These are phyloP conservation scores for Aspergillus fijiensis DNA, from an alignment of 2,329 filamentous ascomycete species.

Conservation along the genomic window DNA sequence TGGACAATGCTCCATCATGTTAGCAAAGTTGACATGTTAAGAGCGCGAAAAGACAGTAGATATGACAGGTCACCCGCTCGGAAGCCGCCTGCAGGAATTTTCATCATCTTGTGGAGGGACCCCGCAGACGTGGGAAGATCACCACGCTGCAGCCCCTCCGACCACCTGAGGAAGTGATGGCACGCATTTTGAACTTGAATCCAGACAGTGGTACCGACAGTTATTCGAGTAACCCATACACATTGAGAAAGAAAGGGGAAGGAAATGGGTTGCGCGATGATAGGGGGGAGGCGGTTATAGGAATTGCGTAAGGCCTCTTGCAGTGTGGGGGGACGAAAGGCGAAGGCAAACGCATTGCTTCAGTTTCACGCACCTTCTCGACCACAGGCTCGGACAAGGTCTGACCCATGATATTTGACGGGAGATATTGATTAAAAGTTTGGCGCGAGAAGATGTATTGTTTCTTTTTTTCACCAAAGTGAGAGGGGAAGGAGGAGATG, in stretches of 20 bases:
- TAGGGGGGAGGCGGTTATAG: conserved; percentile 9
- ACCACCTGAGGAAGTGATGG: not conserved
- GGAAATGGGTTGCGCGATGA: conserved; percentile 4
- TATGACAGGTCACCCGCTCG: conserved; percentile 11
- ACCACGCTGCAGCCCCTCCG: conserved; percentile 8
- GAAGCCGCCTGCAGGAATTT: conserved; percentile 15
- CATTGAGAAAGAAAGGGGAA: conserved; percentile 2
- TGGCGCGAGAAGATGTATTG: not conserved
- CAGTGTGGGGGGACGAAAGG: conserved; percentile 27
- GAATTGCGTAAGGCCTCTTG: conserved; percentile 23
- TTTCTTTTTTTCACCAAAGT: not conserved
- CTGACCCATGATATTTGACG: conserved; percentile 77
- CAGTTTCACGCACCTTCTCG: conserved; percentile 76
- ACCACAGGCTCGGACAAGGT: conserved; percentile 98
- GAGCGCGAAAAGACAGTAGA: conserved; percentile 1
- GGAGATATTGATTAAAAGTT: not conserved
- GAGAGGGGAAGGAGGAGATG: not conserved
- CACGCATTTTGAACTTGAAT: not conserved
- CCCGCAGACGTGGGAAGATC: conserved; percentile 13
- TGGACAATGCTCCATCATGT: conserved; percentile 40
- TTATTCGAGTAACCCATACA: not conserved
- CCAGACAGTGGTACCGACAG: not conserved
- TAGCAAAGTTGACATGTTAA: conserved; percentile 10
- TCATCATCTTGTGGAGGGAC: conserved; percentile 16
- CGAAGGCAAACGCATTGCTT: conserved; percentile 21